phyloP scores from a whole-genome alignment of 129 eudicot species.

The Pulicaria dysenterica region DNA sequence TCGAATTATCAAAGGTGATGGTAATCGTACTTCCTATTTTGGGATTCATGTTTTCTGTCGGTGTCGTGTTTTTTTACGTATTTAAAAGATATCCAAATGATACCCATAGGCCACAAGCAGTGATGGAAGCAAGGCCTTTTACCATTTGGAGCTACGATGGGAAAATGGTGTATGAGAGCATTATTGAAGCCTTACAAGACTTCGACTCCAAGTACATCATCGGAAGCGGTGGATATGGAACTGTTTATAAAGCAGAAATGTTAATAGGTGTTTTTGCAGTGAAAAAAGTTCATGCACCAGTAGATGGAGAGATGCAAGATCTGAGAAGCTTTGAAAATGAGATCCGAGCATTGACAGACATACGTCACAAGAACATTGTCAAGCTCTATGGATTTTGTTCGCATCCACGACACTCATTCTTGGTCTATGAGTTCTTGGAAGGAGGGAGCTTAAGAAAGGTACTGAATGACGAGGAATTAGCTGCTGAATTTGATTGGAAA shows the following conservation, averaged over 20 bases:
- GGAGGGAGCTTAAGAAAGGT: too few relatives aligned
- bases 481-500: too few relatives aligned
- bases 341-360: conserved; percentile 25
- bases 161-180: conserved; percentile 32
- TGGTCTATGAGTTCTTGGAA: too few relatives aligned
- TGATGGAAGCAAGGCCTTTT: conserved; percentile 7
- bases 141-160: conserved; percentile 39
- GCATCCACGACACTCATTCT: too few relatives aligned
- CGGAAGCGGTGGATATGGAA: conserved; percentile 38
- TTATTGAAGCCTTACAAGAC: conserved; percentile 37
- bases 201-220: conserved; percentile 27
- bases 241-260: conserved; percentile 36
- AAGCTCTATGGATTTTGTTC: too few relatives aligned
- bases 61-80: neutral
- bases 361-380: conserved; percentile 27
- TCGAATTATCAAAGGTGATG: neutral
- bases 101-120: neutral
- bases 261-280: conserved; percentile 31
- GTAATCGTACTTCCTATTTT: neutral
- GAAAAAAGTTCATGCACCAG: conserved; percentile 31
- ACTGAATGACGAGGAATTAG: too few relatives aligned
- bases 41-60: neutral
- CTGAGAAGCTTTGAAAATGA: conserved; percentile 26
- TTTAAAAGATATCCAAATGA: neutral
- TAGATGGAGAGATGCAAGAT: neutral